A percentile compares a stretch with the other conserved stretches of the same genome.
phyloP scores from a whole-genome alignment of 306 rosid species.

The Cicer judaicum region DNA sequence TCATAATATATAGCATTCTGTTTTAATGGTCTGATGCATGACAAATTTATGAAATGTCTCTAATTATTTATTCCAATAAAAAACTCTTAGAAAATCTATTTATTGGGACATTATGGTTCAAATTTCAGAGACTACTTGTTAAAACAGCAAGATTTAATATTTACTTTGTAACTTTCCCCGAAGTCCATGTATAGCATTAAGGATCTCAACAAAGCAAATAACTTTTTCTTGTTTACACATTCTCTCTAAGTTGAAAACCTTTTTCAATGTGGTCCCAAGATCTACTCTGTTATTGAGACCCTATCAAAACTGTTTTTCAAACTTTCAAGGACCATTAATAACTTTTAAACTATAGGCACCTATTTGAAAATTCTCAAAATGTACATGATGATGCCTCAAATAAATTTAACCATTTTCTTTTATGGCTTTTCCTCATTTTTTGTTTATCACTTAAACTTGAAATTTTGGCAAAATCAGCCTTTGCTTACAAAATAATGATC shows the following conservation, averaged over 20 bases:
- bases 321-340: not conserved
- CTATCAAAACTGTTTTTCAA: not conserved
- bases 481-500: not conserved
- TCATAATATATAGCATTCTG: not conserved
- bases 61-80: not conserved
- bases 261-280: not conserved
- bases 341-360: not conserved
- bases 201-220: not conserved
- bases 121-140: conserved; percentile 9
- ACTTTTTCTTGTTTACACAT: not conserved
- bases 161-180: conserved; percentile 2
- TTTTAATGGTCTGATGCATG: conserved; percentile 20
- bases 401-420: too few species aligned
- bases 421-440: not conserved
- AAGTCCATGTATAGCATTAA: not conserved
- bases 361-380: not conserved
- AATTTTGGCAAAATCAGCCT: not conserved
- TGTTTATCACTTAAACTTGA: not conserved
- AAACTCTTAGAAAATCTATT: not conserved
- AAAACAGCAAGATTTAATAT: conserved; percentile 22
- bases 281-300: conserved; percentile 8
- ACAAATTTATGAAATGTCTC: conserved; percentile 26
- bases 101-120: conserved; percentile 25
- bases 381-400: conserved; percentile 8
- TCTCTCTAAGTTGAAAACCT: not conserved